Evolutionary conservation across 108 stramenopile species (phyloP).

Genomic region (Cyclotella atomus): DNA sequence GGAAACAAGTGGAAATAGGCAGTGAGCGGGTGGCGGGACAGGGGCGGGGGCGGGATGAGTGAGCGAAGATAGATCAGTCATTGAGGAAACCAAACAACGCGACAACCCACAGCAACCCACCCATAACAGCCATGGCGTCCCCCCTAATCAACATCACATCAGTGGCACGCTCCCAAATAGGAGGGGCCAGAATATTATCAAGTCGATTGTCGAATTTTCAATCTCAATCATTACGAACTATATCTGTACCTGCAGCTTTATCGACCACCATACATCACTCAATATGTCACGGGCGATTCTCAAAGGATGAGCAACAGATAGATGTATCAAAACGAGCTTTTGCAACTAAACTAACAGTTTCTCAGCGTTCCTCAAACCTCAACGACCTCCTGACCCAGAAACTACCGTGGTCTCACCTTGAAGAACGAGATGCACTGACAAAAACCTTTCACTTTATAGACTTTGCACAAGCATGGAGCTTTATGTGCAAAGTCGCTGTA

Average conservation of each 20-base stretch:
- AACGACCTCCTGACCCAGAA: slow-evolving; percentile 6
- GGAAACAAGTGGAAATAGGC: background rate
- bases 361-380: background rate
- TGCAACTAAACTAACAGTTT: background rate
- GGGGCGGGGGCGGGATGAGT: no score
- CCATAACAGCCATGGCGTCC: no score
- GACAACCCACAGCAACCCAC: no score
- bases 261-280: background rate
- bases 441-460: slow-evolving; percentile 86
- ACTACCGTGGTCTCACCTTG: slow-evolving; percentile 4
- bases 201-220: no score
- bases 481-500: slow-evolving; percentile 89
- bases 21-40: background rate
- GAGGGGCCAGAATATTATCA: no score
- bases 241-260: no score
- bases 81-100: no score
- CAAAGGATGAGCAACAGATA: background rate
- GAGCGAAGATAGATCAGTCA: no score
- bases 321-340: background rate
- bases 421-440: slow-evolving; percentile 62
- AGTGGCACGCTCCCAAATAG: no score
- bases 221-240: no score
- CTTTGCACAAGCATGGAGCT: slow-evolving; percentile 92
- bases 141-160: no score
- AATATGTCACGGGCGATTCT: background rate